A percentile compares a stretch with the other conserved stretches of the same genome.
phyloP scores from a whole-genome alignment of 805 yeast genomes.

The Dipodascopsis uninucleata region DNA sequence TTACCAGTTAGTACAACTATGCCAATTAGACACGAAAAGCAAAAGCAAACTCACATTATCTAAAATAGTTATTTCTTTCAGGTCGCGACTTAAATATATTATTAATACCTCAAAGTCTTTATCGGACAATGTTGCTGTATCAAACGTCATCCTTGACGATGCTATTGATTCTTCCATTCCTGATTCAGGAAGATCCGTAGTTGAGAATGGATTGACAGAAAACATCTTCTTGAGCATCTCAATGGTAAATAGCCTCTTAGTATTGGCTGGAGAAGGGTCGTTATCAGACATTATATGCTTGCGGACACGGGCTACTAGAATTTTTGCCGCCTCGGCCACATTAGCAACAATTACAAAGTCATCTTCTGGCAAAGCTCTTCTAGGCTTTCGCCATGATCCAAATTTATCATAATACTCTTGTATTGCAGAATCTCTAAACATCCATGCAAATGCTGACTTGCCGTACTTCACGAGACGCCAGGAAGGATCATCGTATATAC shows the following conservation, averaged over 20 bases:
- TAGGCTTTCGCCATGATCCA: constrained; percentile 6
- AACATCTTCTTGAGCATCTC: constrained; percentile 11
- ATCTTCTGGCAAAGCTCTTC: constrained; percentile 5
- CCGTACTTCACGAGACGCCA: constrained; percentile 12
- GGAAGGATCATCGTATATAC: constrained; percentile 13
- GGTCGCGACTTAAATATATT: constrained; percentile 13
- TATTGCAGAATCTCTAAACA: constrained; percentile 10
- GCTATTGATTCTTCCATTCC: too few species aligned
- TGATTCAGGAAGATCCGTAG: background rate
- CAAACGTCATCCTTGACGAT: background rate
- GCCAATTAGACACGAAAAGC: background rate
- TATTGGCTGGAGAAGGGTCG: constrained; percentile 2
- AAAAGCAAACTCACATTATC: constrained; percentile 3
- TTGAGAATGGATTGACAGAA: constrained; percentile 14
- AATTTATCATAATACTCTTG: constrained; percentile 6
- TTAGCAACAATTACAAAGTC: constrained; percentile 18
- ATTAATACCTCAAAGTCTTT: constrained; percentile 14
- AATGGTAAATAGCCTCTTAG: constrained; percentile 12
- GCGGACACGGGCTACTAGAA: constrained; percentile 10
- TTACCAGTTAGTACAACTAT: constrained; percentile 5
- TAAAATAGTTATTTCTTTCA: constrained; percentile 7
- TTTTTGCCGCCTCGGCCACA: constrained; percentile 15
- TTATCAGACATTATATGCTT: background rate
- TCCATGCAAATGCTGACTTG: constrained; percentile 9
- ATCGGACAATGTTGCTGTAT: constrained; percentile 12